These are phyloP conservation scores for Calonectria leucothoes DNA, from an alignment of 2,329 filamentous ascomycete species.

Conservation along the genomic window DNA sequence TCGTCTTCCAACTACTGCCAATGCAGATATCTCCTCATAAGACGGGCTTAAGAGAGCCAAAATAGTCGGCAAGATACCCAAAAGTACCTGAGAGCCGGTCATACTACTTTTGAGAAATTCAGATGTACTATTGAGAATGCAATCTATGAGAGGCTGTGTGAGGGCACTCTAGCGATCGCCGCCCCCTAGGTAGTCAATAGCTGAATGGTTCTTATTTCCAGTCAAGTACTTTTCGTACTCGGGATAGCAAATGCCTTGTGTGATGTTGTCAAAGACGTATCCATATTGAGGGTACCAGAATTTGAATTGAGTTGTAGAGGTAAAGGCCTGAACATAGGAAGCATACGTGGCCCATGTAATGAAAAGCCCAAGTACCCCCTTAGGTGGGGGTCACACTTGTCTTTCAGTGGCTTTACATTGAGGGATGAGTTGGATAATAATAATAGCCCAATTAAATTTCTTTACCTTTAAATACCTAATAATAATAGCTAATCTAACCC, in stretches of 20 bases:
- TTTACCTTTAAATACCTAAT: too few species aligned
- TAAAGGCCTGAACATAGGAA: background rate
- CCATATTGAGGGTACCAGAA: slow-evolving; percentile 16
- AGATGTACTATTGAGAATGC: slow-evolving; percentile 14
- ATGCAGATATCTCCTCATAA: slow-evolving; percentile 9
- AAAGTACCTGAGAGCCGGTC: slow-evolving; percentile 15
- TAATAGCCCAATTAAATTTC: too few species aligned
- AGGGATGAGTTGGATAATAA: too few species aligned
- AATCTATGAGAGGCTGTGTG: slow-evolving; percentile 19
- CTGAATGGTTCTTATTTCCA: background rate
- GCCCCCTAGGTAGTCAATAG: slow-evolving; percentile 8
- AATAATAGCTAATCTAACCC: too few species aligned
- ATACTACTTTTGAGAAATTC: slow-evolving; percentile 14
- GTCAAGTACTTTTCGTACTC: slow-evolving; percentile 7
- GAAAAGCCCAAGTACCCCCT: background rate
- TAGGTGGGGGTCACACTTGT: too few species aligned
- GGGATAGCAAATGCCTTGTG: background rate
- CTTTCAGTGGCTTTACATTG: too few species aligned
- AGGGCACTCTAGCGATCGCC: slow-evolving; percentile 9
- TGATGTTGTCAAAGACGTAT: slow-evolving; percentile 8
- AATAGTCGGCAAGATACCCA: slow-evolving; percentile 20
- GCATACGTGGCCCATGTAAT: background rate
- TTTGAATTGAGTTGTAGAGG: slow-evolving; percentile 1
- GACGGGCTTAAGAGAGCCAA: slow-evolving; percentile 8
- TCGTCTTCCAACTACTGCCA: slow-evolving; percentile 7